These are phyloP conservation scores for Mucor ambiguus DNA, from an alignment of 371 early-diverging fungal genomes.

Conservation along the genomic window DNA sequence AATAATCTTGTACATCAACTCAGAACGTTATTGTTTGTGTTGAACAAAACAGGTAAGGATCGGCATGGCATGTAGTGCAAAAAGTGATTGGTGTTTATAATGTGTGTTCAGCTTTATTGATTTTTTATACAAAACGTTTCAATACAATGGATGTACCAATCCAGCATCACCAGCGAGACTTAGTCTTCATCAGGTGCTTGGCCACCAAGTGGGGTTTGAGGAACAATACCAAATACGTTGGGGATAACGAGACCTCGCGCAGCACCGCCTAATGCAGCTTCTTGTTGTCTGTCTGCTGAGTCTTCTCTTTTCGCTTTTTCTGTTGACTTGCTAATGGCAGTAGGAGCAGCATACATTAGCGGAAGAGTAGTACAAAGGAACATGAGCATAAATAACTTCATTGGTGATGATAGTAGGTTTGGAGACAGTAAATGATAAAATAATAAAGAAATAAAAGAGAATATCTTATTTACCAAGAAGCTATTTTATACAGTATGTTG, in stretches of 20 bases:
- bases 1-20: not conserved
- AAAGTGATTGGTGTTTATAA: not conserved
- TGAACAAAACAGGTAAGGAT: not conserved
- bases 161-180: not conserved
- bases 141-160: not conserved
- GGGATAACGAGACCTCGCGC: slow-evolving; percentile 1
- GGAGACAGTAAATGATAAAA: not conserved
- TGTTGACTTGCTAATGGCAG: not conserved
- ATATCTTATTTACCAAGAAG: not conserved
- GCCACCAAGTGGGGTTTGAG: slow-evolving; percentile 8
- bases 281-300: slow-evolving; percentile 8
- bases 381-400: not conserved
- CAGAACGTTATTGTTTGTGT: not conserved
- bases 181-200: slow-evolving; percentile 8
- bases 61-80: not conserved
- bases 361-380: not conserved
- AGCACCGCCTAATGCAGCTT: slow-evolving; percentile 3
- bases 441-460: not conserved
- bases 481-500: not conserved
- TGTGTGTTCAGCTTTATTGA: not conserved
- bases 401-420: not conserved
- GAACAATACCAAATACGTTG: not conserved
- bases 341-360: not conserved
- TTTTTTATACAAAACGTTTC: not conserved
- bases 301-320: slow-evolving; percentile 8